Conservation (phyloP, 225 moss, liverwort and hornwort genomes). For the Climacium dendroides region DNA sequence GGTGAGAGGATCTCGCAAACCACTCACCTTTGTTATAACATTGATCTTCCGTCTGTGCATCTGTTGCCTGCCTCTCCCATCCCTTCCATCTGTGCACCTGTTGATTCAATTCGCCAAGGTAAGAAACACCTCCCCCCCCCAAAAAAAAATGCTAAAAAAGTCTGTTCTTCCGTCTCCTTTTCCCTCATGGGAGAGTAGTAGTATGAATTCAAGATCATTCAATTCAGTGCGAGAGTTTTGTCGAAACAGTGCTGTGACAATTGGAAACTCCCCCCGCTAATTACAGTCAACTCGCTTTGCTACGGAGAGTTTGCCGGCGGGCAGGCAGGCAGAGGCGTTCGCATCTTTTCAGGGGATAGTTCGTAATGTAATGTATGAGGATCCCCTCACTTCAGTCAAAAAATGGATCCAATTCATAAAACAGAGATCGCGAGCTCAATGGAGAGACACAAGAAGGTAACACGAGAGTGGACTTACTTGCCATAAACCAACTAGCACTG, state of each 20-base stretch:
- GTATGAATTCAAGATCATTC: background rate
- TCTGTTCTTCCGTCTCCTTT: background rate
- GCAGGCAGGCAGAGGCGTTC: no score
- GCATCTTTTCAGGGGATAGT: no score
- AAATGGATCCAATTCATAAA: no score
- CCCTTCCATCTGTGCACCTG: slow-evolving; percentile 66
- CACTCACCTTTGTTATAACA: slow-evolving; percentile 33
- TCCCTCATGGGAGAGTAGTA: background rate
- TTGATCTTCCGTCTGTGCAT: background rate
- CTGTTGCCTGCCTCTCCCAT: slow-evolving; percentile 47
- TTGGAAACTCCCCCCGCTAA: background rate
- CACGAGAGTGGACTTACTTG: slow-evolving; percentile 25
- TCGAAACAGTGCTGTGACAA: background rate
- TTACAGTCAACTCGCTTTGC: background rate
- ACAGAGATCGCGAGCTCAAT: background rate
- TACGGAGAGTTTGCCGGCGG: background rate
- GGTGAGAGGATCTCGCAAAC: background rate
- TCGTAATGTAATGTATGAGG: background rate
- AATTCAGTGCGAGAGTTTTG: background rate
- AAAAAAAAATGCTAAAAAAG: no score
- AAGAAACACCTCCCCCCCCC: background rate
- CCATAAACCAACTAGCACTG: slow-evolving; percentile 56
- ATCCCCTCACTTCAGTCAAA: no score
- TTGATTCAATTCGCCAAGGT: background rate
- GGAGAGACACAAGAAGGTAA: background rate